Evolutionary conservation across 2,329 filamentous ascomycete species (phyloP).

Genomic region (Pseudogymnoascus sp.): DNA sequence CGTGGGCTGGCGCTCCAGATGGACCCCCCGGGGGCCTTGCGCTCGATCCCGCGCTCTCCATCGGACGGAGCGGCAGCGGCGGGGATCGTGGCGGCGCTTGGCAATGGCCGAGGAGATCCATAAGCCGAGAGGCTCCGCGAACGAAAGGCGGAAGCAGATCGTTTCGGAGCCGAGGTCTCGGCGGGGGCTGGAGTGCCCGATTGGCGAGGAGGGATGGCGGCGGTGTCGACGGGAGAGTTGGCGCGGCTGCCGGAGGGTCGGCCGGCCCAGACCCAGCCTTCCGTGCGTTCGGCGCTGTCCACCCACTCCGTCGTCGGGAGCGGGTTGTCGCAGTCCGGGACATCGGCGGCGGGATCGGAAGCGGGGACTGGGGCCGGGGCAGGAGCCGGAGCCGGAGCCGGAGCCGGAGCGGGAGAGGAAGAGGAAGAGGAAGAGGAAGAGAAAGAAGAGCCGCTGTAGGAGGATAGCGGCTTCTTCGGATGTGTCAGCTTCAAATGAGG

Average conservation of each 20-base stretch:
- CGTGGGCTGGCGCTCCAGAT: neutral
- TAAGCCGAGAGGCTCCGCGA: neutral
- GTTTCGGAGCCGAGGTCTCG: neutral
- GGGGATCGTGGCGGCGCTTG: neutral
- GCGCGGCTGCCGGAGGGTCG: neutral
- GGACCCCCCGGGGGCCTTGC: neutral
- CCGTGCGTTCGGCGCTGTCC: neutral
- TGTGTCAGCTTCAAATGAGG: neutral
- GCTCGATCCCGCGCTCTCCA: neutral
- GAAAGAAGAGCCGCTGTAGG: neutral
- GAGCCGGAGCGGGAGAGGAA: neutral
- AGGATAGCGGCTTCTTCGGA: neutral
- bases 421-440: neutral
- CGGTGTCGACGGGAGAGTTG: neutral
- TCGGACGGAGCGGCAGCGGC: neutral
- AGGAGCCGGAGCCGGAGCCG: no score
- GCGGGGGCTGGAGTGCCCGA: neutral
- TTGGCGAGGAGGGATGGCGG: neutral
- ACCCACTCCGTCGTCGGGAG: neutral
- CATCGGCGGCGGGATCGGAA: neutral
- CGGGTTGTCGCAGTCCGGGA: neutral
- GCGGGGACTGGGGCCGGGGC: no score
- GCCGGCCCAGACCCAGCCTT: neutral
- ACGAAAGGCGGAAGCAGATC: neutral
- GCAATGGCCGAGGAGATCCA: neutral